A percentile compares a stretch with the other conserved stretches of the same genome.
Conservation (phyloP, 495 filamentous ascomycete species). For the Xanthoparmelia taractica region DNA sequence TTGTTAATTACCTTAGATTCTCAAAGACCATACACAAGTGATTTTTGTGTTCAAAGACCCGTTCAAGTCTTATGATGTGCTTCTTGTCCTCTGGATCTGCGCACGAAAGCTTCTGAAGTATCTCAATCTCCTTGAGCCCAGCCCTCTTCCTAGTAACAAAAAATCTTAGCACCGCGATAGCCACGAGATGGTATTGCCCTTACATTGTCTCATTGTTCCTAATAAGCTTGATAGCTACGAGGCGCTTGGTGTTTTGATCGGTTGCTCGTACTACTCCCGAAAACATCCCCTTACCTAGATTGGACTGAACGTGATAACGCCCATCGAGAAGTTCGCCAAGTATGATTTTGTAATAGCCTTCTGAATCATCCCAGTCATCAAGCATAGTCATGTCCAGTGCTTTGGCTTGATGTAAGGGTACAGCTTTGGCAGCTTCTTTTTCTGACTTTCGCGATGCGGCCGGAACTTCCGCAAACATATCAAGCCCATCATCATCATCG, state of each 20-base stretch:
- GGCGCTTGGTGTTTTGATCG: slow-evolving; percentile 61
- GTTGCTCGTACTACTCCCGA: slow-evolving; percentile 88
- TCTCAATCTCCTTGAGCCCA: slow-evolving; percentile 88
- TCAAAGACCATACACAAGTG: slow-evolving; percentile 97
- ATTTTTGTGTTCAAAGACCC: slow-evolving; percentile 85
- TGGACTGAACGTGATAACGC: slow-evolving; percentile 77
- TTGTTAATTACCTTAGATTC: slow-evolving; percentile 51
- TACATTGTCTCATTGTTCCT: slow-evolving; percentile 87
- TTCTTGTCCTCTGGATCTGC: slow-evolving; percentile 87
- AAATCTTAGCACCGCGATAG: slow-evolving; percentile 23
- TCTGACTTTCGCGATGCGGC: slow-evolving; percentile 37
- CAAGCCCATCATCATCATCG: slow-evolving; percentile 77
- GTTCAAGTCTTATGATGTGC: slow-evolving; percentile 79
- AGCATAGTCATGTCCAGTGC: slow-evolving; percentile 74
- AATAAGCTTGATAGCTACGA: slow-evolving; percentile 90
- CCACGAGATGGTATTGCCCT: slow-evolving; percentile 16
- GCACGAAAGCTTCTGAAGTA: slow-evolving; percentile 72
- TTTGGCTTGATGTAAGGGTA: slow-evolving; percentile 48
- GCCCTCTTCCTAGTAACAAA: slow-evolving; percentile 60
- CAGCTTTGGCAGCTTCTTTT: slow-evolving; percentile 37
- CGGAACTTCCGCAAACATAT: slow-evolving; percentile 71
- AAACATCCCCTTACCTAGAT: slow-evolving; percentile 93
- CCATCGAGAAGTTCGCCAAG: slow-evolving; percentile 81
- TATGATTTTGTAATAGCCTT: slow-evolving; percentile 91
- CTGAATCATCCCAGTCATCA: slow-evolving; percentile 87